Evolutionary conservation across 768 basidiomycete genomes (phyloP), one percentile per base, ranked within the genome.

Genomic region (Wakefieldia striispora): DNA sequence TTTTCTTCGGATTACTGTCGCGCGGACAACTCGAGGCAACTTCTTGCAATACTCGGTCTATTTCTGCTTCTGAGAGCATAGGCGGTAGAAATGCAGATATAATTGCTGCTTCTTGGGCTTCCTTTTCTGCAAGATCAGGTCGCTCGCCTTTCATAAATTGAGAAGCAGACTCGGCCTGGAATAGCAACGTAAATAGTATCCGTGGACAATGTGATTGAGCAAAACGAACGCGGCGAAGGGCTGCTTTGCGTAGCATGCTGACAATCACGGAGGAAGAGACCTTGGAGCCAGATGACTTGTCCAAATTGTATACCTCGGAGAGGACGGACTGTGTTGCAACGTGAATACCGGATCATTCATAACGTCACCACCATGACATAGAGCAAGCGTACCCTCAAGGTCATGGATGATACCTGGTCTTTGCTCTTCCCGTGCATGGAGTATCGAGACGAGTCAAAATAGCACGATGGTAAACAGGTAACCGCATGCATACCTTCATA

Each of bases 271-370:
- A 72, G 6, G 79, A 69, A n/a, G 75, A 54, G 11, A 82, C 57
- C 24, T 72, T 70, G 37, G 72, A 70, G 23, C 70, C 61, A 23
- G 75, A 65, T 7, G 64, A 62, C 66, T 89, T 89, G 67, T 88
- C 86, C 31, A 80, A 75, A 9, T 78, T 74, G 55, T 88, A 81
- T 3, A 89, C 74, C 49, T 89, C 87, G 10, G 87, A 75, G 16
- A 89, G 72, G 27, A 86, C 75, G 21, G 84, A 82, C 86, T 88
- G 53, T 34, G 40, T 37, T 20, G 24, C 13, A 23, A 16, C 14
- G 29, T 52, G 24, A 48, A 43, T 35, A 38, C 12, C 21, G 33
- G 45, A 48, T n/a, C 17, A 24, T n/a, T 14, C 31, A 36, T 19
- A 16, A 26, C 16, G 42, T 26, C 20, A 27, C 23, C 1, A 54